Evolutionary conservation across 2,329 filamentous ascomycete species (phyloP).

Genomic region (Aspergillus chevalieri): DNA sequence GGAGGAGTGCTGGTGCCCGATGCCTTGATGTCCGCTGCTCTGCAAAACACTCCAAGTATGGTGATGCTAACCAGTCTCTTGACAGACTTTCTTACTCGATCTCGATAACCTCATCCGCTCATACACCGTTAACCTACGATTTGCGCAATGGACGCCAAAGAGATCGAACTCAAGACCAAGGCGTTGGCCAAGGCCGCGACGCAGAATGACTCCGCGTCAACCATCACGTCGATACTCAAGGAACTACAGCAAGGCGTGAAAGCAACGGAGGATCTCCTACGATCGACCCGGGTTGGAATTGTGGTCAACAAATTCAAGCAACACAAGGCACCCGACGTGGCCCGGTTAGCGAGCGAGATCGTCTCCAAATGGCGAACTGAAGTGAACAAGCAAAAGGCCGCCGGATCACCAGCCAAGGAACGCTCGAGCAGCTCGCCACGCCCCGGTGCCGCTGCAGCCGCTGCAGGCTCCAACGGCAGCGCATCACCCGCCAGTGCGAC

Average conservation of each 20-base stretch:
- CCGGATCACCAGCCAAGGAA: conserved; percentile 31
- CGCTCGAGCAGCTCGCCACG: conserved; percentile 36
- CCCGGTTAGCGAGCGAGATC: conserved; percentile 69
- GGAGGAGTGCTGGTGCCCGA: neutral
- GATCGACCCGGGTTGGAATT: conserved; percentile 86
- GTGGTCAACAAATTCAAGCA: conserved; percentile 78
- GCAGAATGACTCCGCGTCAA: conserved; percentile 66
- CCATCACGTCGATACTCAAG: conserved; percentile 67
- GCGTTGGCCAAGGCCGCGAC: conserved; percentile 72
- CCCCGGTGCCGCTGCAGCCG: conserved; percentile 47
- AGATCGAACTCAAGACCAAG: conserved; percentile 70
- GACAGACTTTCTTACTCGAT: neutral
- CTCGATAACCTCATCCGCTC: neutral
- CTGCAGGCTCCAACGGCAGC: conserved; percentile 45
- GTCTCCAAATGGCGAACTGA: conserved; percentile 60
- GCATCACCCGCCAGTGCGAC: conserved; percentile 46
- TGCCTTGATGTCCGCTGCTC: neutral
- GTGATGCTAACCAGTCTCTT: neutral
- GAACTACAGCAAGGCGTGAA: conserved; percentile 72
- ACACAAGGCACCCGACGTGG: conserved; percentile 69
- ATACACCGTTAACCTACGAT: neutral
- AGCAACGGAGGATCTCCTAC: conserved; percentile 82
- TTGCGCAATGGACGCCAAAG: conserved; percentile 66
- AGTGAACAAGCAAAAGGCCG: conserved; percentile 44
- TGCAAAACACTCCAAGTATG: neutral